These are phyloP conservation scores for Aspergillus jensenii DNA, from an alignment of 2,329 filamentous ascomycete species.

Conservation along the genomic window DNA sequence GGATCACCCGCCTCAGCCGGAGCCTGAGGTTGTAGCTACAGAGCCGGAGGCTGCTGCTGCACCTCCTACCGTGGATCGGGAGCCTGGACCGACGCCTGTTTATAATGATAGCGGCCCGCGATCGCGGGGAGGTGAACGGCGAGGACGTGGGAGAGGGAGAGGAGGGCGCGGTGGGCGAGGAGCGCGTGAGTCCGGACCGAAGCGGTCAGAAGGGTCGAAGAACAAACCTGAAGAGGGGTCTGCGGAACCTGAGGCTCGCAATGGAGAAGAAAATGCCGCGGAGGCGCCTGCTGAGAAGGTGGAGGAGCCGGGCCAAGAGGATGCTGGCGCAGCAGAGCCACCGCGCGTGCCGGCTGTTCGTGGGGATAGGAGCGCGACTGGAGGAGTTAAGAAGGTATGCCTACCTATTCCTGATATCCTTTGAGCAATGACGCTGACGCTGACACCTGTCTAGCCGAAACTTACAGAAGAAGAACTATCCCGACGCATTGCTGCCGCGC, in stretches of 20 bases:
- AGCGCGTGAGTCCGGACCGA: slow-evolving; percentile 2
- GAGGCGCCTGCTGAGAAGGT: slow-evolving; percentile 13
- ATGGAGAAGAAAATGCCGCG: slow-evolving; percentile 16
- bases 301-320: slow-evolving; percentile 17
- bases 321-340: slow-evolving; percentile 21
- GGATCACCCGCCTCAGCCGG: slow-evolving; percentile 22
- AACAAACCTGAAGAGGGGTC: slow-evolving; percentile 18
- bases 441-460: slow-evolving; percentile 51
- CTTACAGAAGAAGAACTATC: slow-evolving; percentile 65
- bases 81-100: slow-evolving; percentile 6
- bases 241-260: slow-evolving; percentile 11
- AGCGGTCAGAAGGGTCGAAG: slow-evolving; percentile 19
- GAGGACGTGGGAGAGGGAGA: slow-evolving; percentile 29
- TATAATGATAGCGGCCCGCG: slow-evolving; percentile 27
- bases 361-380: slow-evolving; percentile 56
- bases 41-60: slow-evolving; percentile 13
- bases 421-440: neutral
- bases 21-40: slow-evolving; percentile 13
- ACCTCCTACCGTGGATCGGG: neutral
- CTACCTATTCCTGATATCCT: neutral
- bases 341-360: slow-evolving; percentile 49
- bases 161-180: slow-evolving; percentile 26
- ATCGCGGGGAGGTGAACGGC: slow-evolving; percentile 30
- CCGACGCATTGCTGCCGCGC: slow-evolving; percentile 61
- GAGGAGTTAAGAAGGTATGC: slow-evolving; percentile 49